These are phyloP conservation scores for Xerocomellus amylosporus DNA, from an alignment of 768 basidiomycete genomes.

Conservation along the genomic window DNA sequence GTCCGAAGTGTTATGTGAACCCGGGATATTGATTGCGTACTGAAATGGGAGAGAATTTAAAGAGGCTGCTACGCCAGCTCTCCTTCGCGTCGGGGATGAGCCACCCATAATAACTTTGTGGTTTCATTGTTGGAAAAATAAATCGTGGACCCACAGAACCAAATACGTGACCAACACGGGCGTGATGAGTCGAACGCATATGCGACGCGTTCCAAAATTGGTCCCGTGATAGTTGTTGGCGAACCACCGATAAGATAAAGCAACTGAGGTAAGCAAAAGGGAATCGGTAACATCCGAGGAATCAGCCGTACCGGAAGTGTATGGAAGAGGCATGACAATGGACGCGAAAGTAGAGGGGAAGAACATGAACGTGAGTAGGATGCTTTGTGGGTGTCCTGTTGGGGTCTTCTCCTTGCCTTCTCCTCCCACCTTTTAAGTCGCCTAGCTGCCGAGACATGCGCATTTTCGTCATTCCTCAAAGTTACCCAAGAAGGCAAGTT, in stretches of 20 bases:
- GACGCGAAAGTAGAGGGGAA: not conserved
- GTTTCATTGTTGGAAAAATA: constrained; percentile 30
- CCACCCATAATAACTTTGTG: constrained; percentile 27
- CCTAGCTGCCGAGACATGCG: constrained; percentile 15
- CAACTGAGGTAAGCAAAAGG: constrained; percentile 14
- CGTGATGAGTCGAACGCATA: constrained; percentile 2
- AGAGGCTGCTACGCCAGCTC: constrained; percentile 6
- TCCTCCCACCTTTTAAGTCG: constrained; percentile 27
- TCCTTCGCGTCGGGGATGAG: constrained; percentile 15
- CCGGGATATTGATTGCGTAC: constrained; percentile 5
- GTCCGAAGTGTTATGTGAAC: constrained; percentile 15
- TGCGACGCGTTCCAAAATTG: constrained; percentile 16
- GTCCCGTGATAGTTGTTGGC: constrained; percentile 4
- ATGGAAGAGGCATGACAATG: not conserved
- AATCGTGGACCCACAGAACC: constrained; percentile 33
- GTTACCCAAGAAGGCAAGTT: constrained; percentile 30
- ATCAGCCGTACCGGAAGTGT: constrained; percentile 1
- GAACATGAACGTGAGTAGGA: constrained; percentile 1
- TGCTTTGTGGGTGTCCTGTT: constrained; percentile 1
- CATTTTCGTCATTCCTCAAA: constrained; percentile 14
- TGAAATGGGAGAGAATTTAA: constrained; percentile 15
- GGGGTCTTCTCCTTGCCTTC: constrained; percentile 9
- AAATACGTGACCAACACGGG: constrained; percentile 30
- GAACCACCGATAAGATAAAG: constrained; percentile 25
- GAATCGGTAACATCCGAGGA: constrained; percentile 17